phyloP scores from a whole-genome alignment of 345 rosid species.

The Lepidium didymum region DNA sequence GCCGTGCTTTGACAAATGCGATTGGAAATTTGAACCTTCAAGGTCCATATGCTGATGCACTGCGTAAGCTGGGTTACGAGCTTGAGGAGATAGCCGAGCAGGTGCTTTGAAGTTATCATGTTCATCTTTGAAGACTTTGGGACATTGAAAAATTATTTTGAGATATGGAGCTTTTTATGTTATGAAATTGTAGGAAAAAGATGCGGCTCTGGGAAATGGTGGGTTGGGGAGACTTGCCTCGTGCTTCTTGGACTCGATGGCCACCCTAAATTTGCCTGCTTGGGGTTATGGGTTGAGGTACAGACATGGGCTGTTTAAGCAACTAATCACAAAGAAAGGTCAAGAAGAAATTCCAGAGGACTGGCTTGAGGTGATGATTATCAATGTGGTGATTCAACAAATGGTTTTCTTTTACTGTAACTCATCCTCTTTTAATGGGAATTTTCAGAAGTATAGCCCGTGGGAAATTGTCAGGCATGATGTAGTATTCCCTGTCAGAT shows the following conservation, averaged over 20 bases:
- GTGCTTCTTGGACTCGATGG: constrained; percentile 96
- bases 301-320: constrained; percentile 88
- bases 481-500: constrained; percentile 77
- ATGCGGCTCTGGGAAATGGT: constrained; percentile 98
- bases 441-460: constrained; percentile 89
- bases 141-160: not conserved
- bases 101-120: constrained; percentile 33
- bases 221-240: constrained; percentile 98
- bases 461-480: constrained; percentile 99
- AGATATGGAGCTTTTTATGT: constrained; percentile 4
- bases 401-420: constrained; percentile 7
- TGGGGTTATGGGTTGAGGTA: constrained; percentile 99
- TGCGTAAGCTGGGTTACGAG: constrained; percentile 65
- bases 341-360: constrained; percentile 96
- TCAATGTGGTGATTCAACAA: not conserved
- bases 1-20: constrained; percentile 83
- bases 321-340: constrained; percentile 72
- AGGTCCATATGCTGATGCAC: constrained; percentile 76
- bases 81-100: constrained; percentile 87
- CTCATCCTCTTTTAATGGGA: constrained; percentile 21
- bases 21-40: constrained; percentile 70
- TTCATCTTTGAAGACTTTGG: not conserved
- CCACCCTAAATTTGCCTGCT: constrained; percentile 90
- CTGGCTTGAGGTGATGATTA: constrained; percentile 81
- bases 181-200: constrained; percentile 63